These are phyloP conservation scores for Artemisia princeps DNA, from an alignment of 140 eudicot species.

Conservation along the genomic window DNA sequence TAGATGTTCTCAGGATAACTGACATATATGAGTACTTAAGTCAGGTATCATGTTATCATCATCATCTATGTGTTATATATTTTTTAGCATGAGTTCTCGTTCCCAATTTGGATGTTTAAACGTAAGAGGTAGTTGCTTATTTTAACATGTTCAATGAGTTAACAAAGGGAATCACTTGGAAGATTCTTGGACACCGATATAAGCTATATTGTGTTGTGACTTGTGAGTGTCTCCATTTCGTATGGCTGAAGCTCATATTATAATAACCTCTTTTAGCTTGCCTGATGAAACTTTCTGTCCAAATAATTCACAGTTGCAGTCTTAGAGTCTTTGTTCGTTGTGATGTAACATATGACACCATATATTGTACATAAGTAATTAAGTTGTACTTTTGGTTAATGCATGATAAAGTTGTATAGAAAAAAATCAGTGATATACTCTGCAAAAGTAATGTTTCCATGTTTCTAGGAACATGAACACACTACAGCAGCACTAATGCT, in stretches of 20 bases:
- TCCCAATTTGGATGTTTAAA: slow-evolving; percentile 3
- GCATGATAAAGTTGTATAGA: slow-evolving; percentile 11
- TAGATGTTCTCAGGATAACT: slow-evolving; percentile 62
- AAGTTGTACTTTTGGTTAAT: slow-evolving; percentile 9
- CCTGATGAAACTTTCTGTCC: not conserved
- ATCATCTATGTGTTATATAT: not conserved
- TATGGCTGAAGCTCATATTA: not conserved
- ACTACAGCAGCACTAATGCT: slow-evolving; percentile 94
- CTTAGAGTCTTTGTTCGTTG: not conserved
- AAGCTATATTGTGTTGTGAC: slow-evolving; percentile 9
- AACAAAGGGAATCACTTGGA: slow-evolving; percentile 6
- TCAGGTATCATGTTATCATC: slow-evolving; percentile 42
- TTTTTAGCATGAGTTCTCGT: not conserved
- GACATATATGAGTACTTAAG: slow-evolving; percentile 77
- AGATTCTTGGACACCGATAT: not conserved
- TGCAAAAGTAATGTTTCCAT: slow-evolving; percentile 4
- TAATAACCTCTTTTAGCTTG: slow-evolving; percentile 13
- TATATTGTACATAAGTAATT: slow-evolving; percentile 2
- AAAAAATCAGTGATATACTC: not conserved
- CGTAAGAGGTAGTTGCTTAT: slow-evolving; percentile 16
- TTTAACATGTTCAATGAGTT: slow-evolving; percentile 1
- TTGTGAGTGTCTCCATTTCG: slow-evolving; percentile 3
- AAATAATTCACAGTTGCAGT: not conserved
- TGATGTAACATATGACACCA: slow-evolving; percentile 14
- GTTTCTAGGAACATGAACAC: slow-evolving; percentile 78